phyloP scores from a whole-genome alignment of 1,139 yeast species.

The Candida sanyaensis region DNA sequence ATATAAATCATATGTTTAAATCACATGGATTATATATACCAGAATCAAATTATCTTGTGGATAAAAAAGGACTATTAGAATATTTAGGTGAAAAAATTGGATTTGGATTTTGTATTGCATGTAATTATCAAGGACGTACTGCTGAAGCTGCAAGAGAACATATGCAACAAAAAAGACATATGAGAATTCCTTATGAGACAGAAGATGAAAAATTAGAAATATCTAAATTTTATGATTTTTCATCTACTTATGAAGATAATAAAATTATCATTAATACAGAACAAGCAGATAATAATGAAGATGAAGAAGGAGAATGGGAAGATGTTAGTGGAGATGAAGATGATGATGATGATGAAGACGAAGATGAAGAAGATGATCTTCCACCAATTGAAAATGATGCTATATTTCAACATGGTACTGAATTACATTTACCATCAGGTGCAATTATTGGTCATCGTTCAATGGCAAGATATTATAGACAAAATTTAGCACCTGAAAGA shows the following conservation, averaged over 20 bases:
- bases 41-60: constrained; percentile 67
- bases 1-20: constrained; percentile 73
- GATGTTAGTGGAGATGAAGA: constrained; percentile 25
- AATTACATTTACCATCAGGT: constrained; percentile 85
- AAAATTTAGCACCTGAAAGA: constrained; percentile 75
- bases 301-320: constrained; percentile 14
- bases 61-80: constrained; percentile 68
- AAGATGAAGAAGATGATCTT: constrained; percentile 44
- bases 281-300: constrained; percentile 14
- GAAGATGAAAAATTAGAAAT: constrained; percentile 80
- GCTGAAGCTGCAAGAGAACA: constrained; percentile 91
- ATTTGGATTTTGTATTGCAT: constrained; percentile 81
- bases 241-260: constrained; percentile 54
- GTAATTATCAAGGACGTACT: constrained; percentile 80
- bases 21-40: constrained; percentile 87
- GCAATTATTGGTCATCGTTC: constrained; percentile 88
- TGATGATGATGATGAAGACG: constrained; percentile 38
- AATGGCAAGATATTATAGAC: constrained; percentile 78
- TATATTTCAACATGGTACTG: constrained; percentile 62
- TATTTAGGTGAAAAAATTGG: constrained; percentile 85
- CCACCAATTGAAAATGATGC: constrained; percentile 32
- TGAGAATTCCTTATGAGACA: constrained; percentile 84
- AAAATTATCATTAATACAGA: constrained; percentile 20
- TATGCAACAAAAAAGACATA: constrained; percentile 82
- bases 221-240: constrained; percentile 84